Conservation (phyloP, 2,329 filamentous ascomycete genomes). For the Colletotrichum spaethianum region DNA sequence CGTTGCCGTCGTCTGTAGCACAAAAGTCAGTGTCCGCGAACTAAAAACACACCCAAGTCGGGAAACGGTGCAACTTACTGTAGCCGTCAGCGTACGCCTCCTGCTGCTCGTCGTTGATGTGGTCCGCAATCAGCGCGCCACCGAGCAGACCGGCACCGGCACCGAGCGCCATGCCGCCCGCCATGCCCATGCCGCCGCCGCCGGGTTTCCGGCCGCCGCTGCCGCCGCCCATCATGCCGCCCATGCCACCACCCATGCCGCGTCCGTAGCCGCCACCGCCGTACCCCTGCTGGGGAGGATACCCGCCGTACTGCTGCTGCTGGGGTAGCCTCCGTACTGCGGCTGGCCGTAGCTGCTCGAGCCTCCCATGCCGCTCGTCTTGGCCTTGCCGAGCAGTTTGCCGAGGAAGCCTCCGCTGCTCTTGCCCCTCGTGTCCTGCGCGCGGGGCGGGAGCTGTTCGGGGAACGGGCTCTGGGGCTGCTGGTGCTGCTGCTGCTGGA, state of each 20-base stretch:
- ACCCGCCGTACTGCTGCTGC: constrained; percentile 49
- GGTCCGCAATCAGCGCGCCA: constrained; percentile 79
- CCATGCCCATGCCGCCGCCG: constrained; percentile 68
- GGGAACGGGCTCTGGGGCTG: constrained; percentile 50
- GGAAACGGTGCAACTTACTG: constrained; percentile 47
- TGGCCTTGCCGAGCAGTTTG: constrained; percentile 66
- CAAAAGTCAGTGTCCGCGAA: constrained; percentile 39
- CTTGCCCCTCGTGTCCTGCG: constrained; percentile 51
- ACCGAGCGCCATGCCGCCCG: constrained; percentile 83
- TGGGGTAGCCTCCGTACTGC: constrained; percentile 49
- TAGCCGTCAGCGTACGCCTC: constrained; percentile 67
- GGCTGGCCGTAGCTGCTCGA: constrained; percentile 51
- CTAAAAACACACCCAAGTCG: neutral
- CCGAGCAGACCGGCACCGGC: constrained; percentile 86
- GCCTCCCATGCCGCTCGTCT: constrained; percentile 51
- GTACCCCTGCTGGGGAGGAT: constrained; percentile 52
- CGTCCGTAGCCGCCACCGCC: constrained; percentile 51
- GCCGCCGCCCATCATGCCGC: constrained; percentile 57
- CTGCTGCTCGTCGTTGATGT: constrained; percentile 74
- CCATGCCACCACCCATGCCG: constrained; percentile 44
- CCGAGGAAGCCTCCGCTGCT: constrained; percentile 63
- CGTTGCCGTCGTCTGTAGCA: constrained; percentile 33
- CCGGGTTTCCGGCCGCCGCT: constrained; percentile 46
- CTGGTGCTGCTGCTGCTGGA: constrained; percentile 42
- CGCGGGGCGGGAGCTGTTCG: constrained; percentile 60